Evolutionary conservation across 257 asterid species (phyloP).

Genomic region (Echium plantagineum): DNA sequence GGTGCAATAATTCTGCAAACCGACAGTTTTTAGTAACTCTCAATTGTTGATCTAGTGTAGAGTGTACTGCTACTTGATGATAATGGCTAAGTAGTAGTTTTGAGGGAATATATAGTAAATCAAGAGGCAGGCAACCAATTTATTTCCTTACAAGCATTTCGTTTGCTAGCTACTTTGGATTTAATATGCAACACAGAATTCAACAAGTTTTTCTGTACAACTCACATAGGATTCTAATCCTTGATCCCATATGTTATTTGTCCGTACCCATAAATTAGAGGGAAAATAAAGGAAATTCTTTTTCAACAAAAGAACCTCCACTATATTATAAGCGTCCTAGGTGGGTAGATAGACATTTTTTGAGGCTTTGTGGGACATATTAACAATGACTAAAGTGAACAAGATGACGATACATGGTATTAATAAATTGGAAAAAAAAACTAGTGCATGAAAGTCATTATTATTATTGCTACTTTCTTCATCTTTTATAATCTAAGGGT

Average conservation of each 20-base stretch:
- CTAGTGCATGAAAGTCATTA: background rate
- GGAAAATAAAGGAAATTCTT: constrained; percentile 5
- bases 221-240: constrained; percentile 32
- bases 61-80: background rate
- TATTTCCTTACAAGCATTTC: background rate
- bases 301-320: constrained; percentile 28
- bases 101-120: background rate
- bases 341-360: constrained; percentile 17
- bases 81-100: background rate
- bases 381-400: constrained; percentile 16
- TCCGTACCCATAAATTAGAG: constrained; percentile 13
- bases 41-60: background rate
- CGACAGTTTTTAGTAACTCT: background rate
- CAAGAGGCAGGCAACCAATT: background rate
- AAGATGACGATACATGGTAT: constrained; percentile 13
- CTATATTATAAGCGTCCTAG: constrained; percentile 25
- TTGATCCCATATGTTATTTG: constrained; percentile 8
- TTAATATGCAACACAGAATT: background rate
- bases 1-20: too few relatives aligned
- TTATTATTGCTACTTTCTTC: constrained; percentile 4
- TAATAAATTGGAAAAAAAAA: constrained; percentile 1
- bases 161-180: background rate
- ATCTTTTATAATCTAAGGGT: constrained; percentile 3
- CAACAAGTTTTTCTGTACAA: constrained; percentile 7
- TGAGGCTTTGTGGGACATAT: constrained; percentile 15